These are phyloP conservation scores for Gamarada debralockiae DNA, from an alignment of 495 filamentous ascomycete genomes.

Conservation along the genomic window DNA sequence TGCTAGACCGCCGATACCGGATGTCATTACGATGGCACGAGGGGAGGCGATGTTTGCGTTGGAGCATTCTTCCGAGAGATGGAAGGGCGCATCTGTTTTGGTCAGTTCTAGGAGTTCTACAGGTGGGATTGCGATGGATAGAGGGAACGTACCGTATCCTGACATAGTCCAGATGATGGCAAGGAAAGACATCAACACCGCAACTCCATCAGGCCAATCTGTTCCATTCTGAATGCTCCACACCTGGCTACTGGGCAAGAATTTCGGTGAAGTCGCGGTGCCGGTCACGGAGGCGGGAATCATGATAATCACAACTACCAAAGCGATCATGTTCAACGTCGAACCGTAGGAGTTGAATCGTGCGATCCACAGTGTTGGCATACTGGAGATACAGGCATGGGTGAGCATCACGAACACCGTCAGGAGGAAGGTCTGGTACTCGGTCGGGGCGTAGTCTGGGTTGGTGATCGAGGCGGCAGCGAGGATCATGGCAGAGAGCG, in stretches of 20 bases:
- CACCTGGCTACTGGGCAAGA: constrained; percentile 57
- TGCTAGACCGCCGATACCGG: constrained; percentile 60
- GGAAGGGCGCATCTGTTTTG: constrained; percentile 67
- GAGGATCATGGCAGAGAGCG: constrained; percentile 66
- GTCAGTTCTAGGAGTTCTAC: constrained; percentile 23
- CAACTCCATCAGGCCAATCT: constrained; percentile 66
- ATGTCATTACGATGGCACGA: constrained; percentile 73
- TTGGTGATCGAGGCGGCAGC: constrained; percentile 66
- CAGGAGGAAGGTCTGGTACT: constrained; percentile 69
- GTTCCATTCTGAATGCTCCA: constrained; percentile 71
- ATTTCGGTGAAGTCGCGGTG: constrained; percentile 48
- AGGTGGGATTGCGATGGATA: too few relatives aligned
- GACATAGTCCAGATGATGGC: constrained; percentile 54
- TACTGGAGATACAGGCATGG: constrained; percentile 66
- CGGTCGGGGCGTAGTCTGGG: constrained; percentile 58
- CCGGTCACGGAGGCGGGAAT: constrained; percentile 57
- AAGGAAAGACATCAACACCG: constrained; percentile 75
- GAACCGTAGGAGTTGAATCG: constrained; percentile 74
- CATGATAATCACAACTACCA: constrained; percentile 63
- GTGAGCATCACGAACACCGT: constrained; percentile 66
- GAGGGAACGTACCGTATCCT: constrained; percentile 14
- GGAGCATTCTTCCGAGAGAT: constrained; percentile 73
- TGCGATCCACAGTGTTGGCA: constrained; percentile 73
- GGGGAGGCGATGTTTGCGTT: constrained; percentile 74
- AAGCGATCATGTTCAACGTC: constrained; percentile 67